Conservation (phyloP, 164 flowering plant genomes). For the Vitis riparia region DNA sequence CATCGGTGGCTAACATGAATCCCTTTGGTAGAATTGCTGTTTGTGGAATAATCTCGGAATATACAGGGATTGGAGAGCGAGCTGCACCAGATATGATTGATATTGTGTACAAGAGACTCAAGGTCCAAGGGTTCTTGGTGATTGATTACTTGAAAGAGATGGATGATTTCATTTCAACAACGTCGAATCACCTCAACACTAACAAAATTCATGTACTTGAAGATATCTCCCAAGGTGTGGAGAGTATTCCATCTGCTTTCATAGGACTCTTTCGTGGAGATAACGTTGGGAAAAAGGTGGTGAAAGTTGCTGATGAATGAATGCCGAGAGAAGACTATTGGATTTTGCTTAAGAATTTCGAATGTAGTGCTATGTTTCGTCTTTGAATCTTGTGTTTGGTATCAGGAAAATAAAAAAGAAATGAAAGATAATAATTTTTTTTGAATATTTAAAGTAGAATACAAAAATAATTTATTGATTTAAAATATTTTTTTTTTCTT, state of each 20-base stretch:
- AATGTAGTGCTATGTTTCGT: too few species aligned
- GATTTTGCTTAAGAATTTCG: too few species aligned
- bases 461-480: too few species aligned
- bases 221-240: conserved; percentile 63
- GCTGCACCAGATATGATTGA: conserved; percentile 57
- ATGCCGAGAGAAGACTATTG: too few species aligned
- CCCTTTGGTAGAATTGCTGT: conserved; percentile 57
- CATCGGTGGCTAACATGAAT: conserved; percentile 74
- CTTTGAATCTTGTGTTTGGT: too few species aligned
- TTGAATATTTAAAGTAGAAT: too few species aligned
- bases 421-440: too few species aligned
- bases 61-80: conserved; percentile 30
- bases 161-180: conserved; percentile 41
- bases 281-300: conserved; percentile 66
- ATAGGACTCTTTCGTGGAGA: conserved; percentile 57
- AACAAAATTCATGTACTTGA: conserved; percentile 44
- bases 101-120: conserved; percentile 57
- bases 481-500: too few species aligned
- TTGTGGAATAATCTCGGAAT: conserved; percentile 71
- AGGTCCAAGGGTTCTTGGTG: conserved; percentile 60
- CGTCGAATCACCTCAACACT: conserved; percentile 30
- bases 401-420: too few species aligned
- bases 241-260: conserved; percentile 63
- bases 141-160: conserved; percentile 33
- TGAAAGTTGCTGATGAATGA: conserved; percentile 43